Evolutionary conservation across 2,329 filamentous ascomycete genomes (phyloP).

Genomic region (Orbilia ellipsospora): DNA sequence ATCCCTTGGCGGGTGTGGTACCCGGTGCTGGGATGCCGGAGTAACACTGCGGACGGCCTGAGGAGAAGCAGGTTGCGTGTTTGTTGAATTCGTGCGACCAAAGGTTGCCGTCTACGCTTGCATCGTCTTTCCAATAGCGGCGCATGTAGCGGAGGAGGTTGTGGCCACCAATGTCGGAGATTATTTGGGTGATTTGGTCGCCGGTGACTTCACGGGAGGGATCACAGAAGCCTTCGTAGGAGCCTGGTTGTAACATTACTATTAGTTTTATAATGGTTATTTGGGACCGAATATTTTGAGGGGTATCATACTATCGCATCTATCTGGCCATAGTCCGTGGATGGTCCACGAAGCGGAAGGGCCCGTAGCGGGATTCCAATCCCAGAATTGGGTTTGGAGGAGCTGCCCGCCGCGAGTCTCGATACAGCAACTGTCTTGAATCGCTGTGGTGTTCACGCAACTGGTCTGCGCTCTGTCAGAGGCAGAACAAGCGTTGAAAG

Average conservation of each 20-base stretch:
- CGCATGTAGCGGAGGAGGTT: conserved; percentile 70
- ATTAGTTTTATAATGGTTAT: background rate
- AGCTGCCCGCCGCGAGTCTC: conserved; percentile 70
- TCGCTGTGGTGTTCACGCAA: conserved; percentile 68
- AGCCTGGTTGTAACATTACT: conserved; percentile 55
- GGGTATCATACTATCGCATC: conserved; percentile 67
- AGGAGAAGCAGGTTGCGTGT: conserved; percentile 78
- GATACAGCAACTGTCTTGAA: conserved; percentile 69
- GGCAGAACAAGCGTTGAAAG: conserved; percentile 36
- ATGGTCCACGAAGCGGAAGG: conserved; percentile 65
- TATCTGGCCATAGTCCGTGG: conserved; percentile 63
- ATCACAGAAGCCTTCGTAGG: conserved; percentile 70
- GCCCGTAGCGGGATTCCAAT: conserved; percentile 68
- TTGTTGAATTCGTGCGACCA: conserved; percentile 80
- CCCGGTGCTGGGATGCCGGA: conserved; percentile 63
- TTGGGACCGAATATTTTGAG: background rate
- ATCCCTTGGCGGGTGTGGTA: conserved; percentile 64
- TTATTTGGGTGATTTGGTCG: conserved; percentile 68
- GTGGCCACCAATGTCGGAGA: conserved; percentile 66
- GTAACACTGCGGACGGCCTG: conserved; percentile 74
- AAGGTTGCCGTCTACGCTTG: conserved; percentile 69
- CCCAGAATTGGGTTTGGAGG: conserved; percentile 72
- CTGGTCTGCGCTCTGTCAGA: conserved; percentile 60
- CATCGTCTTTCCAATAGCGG: conserved; percentile 71
- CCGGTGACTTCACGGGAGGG: conserved; percentile 67